Evolutionary conservation across 2,329 filamentous ascomycete species (phyloP).

Genomic region (Fusarium sp.): DNA sequence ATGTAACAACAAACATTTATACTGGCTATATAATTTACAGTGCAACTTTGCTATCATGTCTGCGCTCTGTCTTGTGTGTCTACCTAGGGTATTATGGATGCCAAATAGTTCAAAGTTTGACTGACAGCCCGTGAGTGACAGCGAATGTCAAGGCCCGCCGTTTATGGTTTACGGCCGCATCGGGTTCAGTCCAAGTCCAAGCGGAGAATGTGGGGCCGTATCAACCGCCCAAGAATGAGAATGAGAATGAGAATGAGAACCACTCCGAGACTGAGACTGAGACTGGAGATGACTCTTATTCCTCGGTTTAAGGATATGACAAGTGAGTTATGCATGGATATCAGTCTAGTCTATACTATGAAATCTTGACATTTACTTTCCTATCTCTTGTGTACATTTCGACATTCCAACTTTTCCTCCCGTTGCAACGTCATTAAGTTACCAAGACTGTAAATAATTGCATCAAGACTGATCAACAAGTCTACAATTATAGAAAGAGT

Average conservation of each 20-base stretch:
- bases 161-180: conserved; percentile 13
- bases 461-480: not conserved
- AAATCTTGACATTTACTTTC: not conserved
- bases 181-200: not conserved
- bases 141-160: conserved; percentile 15
- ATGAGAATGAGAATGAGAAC: not conserved
- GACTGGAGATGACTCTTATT: not conserved
- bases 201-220: conserved; percentile 21
- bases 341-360: not conserved
- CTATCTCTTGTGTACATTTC: not conserved
- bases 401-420: not conserved
- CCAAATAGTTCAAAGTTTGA: not conserved
- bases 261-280: not conserved
- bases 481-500: not conserved
- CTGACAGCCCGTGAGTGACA: not conserved
- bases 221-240: conserved; percentile 10
- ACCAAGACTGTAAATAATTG: not conserved
- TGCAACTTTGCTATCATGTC: not conserved
- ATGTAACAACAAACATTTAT: not conserved
- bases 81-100: not conserved
- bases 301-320: not conserved
- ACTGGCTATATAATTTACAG: not conserved
- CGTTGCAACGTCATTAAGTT: not conserved
- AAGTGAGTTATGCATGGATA: not conserved
- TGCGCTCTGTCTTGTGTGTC: not conserved